Evolutionary conservation across 352 stramenopile species (phyloP).

Genomic region (Globisporangium echinulatum): DNA sequence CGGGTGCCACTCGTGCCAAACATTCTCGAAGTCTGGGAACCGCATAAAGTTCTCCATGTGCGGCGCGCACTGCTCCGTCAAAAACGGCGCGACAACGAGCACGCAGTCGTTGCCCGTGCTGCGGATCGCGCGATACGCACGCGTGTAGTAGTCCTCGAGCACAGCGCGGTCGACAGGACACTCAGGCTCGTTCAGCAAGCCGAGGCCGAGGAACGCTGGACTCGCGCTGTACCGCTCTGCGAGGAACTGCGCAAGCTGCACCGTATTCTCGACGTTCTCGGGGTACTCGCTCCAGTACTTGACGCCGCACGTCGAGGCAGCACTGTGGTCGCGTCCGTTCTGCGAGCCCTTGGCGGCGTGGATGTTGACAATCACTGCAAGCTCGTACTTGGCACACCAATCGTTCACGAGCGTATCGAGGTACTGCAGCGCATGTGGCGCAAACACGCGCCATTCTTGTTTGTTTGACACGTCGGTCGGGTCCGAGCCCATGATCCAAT

Average conservation of each 20-base stretch:
- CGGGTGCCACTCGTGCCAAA: constrained; percentile 46
- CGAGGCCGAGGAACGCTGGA: constrained; percentile 57
- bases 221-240: constrained; percentile 34
- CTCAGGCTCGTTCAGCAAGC: constrained; percentile 76
- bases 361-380: constrained; percentile 77
- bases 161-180: constrained; percentile 37
- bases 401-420: constrained; percentile 77
- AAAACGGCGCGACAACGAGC: constrained; percentile 39
- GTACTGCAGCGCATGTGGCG: constrained; percentile 37
- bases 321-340: constrained; percentile 77
- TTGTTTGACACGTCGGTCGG: constrained; percentile 44
- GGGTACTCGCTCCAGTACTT: constrained; percentile 43
- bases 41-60: constrained; percentile 33
- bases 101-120: constrained; percentile 48
- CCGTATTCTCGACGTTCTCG: constrained; percentile 67
- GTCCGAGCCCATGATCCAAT: constrained; percentile 63
- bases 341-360: constrained; percentile 73
- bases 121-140: constrained; percentile 53
- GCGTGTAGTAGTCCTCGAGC: constrained; percentile 51
- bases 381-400: constrained; percentile 54
- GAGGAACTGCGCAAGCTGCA: constrained; percentile 47
- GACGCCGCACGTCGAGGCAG: constrained; percentile 20
- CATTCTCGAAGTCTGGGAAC: constrained; percentile 32
- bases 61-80: constrained; percentile 40
- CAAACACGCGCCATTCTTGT: constrained; percentile 33